Evolutionary conservation across 352 stramenopile genomes (phyloP).

Genomic region (Pythium sp.): DNA sequence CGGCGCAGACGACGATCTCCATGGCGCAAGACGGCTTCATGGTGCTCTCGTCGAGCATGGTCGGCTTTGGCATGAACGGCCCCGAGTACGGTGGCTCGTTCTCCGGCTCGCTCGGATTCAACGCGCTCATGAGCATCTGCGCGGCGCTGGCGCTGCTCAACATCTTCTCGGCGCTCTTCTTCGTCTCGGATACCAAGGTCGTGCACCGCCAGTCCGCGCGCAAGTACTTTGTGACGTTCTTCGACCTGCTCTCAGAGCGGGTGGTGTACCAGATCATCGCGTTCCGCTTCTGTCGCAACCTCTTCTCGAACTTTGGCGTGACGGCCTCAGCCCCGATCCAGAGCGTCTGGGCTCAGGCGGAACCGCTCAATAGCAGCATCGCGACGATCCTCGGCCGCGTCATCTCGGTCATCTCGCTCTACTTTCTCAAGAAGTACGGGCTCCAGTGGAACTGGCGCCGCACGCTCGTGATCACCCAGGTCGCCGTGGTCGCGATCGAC

Average conservation of each 20-base stretch:
- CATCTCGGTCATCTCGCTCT: conserved; percentile 15
- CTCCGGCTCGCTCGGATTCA: conserved; percentile 20
- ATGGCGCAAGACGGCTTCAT: conserved; percentile 23
- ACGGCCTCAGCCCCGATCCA: conserved; percentile 13
- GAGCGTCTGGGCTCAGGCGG: conserved; percentile 18
- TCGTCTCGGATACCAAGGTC: conserved; percentile 15
- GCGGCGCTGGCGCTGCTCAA: conserved; percentile 14
- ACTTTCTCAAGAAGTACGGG: conserved; percentile 21
- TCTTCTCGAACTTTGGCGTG: conserved; percentile 19
- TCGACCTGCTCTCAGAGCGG: conserved; percentile 15
- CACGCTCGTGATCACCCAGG: conserved; percentile 18
- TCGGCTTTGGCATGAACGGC: conserved; percentile 25
- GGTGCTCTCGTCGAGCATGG: conserved; percentile 15
- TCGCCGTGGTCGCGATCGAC: conserved; percentile 20
- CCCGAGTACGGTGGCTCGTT: conserved; percentile 24
- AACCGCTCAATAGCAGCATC: conserved; percentile 19
- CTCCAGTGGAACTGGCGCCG: conserved; percentile 23
- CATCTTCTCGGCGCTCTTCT: conserved; percentile 21
- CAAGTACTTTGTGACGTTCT: conserved; percentile 15
- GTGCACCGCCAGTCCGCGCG: conserved; percentile 4
- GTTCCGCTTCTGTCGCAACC: conserved; percentile 21
- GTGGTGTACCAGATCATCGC: conserved; percentile 23
- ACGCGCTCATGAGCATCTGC: conserved; percentile 16
- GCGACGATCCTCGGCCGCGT: conserved; percentile 13
- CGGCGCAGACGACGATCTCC: conserved; percentile 32